Percentiles rank a stretch among this genome's conserved stretches.
phyloP scores from a whole-genome alignment of 2,329 filamentous ascomycete species.

The Ascochyta koolunga region DNA sequence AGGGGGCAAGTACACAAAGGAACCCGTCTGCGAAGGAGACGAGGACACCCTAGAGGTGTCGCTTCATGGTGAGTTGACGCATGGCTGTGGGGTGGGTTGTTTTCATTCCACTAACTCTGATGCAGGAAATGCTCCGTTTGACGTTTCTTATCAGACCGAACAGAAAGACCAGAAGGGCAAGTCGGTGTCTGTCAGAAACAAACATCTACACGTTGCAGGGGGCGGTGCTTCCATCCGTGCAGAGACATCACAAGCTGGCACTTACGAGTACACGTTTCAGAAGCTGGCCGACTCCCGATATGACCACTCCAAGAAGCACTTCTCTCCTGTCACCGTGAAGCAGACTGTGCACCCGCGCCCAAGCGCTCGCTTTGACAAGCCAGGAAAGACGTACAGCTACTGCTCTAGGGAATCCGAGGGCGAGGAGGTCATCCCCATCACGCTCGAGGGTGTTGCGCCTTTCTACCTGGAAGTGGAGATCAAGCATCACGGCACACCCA shows the following conservation, averaged over 20 bases:
- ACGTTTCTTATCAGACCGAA: constrained; percentile 79
- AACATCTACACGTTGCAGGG: constrained; percentile 77
- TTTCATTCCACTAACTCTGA: constrained; percentile 27
- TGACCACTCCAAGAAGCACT: constrained; percentile 70
- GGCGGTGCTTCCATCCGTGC: constrained; percentile 79
- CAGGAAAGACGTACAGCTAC: constrained; percentile 93
- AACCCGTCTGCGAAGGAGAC: constrained; percentile 91
- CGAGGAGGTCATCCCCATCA: constrained; percentile 87
- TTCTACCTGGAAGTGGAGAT: constrained; percentile 93
- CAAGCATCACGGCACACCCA: constrained; percentile 82
- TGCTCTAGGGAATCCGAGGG: constrained; percentile 83
- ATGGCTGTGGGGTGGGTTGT: constrained; percentile 25
- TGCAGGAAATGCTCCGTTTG: constrained; percentile 77
- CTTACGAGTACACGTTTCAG: constrained; percentile 85
- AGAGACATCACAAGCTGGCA: constrained; percentile 82
- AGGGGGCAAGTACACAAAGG: constrained; percentile 69
- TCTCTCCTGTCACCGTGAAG: constrained; percentile 71
- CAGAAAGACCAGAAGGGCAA: constrained; percentile 70
- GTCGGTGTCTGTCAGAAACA: constrained; percentile 64
- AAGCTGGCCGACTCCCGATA: constrained; percentile 87
- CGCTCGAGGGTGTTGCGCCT: constrained; percentile 79
- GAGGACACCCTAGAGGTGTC: constrained; percentile 85
- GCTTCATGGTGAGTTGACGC: constrained; percentile 67
- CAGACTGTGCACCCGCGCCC: constrained; percentile 87
- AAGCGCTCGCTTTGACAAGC: constrained; percentile 78